Evolutionary conservation across 148 eudicot species (phyloP).

Genomic region (Pharnaceum exiguum): DNA sequence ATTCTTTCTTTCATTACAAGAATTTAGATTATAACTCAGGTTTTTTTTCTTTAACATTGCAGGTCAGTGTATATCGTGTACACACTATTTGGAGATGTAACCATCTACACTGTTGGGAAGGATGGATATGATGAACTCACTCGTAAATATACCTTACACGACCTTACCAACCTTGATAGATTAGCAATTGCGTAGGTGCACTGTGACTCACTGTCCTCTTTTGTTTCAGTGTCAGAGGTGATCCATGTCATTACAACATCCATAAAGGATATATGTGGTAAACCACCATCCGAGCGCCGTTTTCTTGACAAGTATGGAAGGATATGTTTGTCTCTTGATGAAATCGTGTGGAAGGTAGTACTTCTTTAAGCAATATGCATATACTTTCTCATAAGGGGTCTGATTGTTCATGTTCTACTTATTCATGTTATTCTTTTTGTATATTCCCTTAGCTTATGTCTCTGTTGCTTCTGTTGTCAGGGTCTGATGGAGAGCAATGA

Average conservation of each 20-base stretch:
- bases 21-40: too few species aligned
- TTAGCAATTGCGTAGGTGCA: neutral
- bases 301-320: constrained; percentile 25
- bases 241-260: constrained; percentile 7
- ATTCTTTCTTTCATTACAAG: neutral
- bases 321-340: constrained; percentile 18
- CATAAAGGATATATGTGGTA: constrained; percentile 15
- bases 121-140: constrained; percentile 20
- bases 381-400: too few species aligned
- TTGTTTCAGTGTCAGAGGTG: constrained; percentile 18
- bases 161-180: neutral
- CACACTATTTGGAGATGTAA: constrained; percentile 18
- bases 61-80: constrained; percentile 22
- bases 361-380: neutral
- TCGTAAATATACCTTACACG: neutral
- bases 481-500: constrained; percentile 21
- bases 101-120: constrained; percentile 21
- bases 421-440: too few species aligned
- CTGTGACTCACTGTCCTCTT: neutral
- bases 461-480: neutral
- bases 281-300: constrained; percentile 20
- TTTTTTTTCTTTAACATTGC: neutral
- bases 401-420: too few species aligned
- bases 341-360: constrained; percentile 28
- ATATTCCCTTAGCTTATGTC: too few species aligned